phyloP scores from a whole-genome alignment of 352 stramenopile species.

The Pythium rishiriense region DNA sequence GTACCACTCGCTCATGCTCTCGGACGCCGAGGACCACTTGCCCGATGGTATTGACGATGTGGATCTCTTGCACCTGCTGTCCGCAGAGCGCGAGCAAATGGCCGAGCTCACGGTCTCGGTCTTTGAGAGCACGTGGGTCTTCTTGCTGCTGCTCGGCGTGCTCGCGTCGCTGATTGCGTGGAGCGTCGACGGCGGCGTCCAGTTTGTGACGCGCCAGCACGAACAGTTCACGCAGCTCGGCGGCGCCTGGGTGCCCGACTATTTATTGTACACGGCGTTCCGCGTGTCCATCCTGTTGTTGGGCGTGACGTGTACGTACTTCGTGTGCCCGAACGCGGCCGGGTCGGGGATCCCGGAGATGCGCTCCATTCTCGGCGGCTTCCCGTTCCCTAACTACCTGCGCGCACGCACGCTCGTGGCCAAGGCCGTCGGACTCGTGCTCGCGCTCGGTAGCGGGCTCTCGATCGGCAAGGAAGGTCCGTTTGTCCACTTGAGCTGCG shows the following conservation, averaged over 20 bases:
- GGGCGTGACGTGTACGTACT: conserved; percentile 54
- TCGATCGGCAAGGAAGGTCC: conserved; percentile 81
- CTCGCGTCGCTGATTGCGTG: conserved; percentile 61
- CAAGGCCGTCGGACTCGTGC: conserved; percentile 67
- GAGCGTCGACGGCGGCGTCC: conserved; percentile 62
- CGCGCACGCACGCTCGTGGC: conserved; percentile 53
- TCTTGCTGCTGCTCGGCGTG: conserved; percentile 60
- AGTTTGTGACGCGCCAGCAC: conserved; percentile 43
- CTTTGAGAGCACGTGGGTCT: conserved; percentile 76
- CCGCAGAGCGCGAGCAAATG: conserved; percentile 56
- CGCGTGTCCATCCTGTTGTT: conserved; percentile 62
- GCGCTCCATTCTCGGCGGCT: conserved; percentile 73
- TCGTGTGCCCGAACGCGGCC: conserved; percentile 60
- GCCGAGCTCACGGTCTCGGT: conserved; percentile 45
- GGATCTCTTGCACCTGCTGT: conserved; percentile 28
- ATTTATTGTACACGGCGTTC: conserved; percentile 63
- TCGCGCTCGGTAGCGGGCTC: conserved; percentile 64
- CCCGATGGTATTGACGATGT: conserved; percentile 28
- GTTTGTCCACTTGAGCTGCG: conserved; percentile 78
- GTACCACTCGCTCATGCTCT: conserved; percentile 29
- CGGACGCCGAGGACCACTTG: conserved; percentile 20
- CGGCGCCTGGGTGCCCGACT: conserved; percentile 50
- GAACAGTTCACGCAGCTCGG: conserved; percentile 44
- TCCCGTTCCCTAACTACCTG: conserved; percentile 69
- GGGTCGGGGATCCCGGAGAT: conserved; percentile 82